A percentile compares a stretch with the other conserved stretches of the same genome.
phyloP scores from a whole-genome alignment of 2,329 filamentous ascomycete species.

The Cercospora sesami region DNA sequence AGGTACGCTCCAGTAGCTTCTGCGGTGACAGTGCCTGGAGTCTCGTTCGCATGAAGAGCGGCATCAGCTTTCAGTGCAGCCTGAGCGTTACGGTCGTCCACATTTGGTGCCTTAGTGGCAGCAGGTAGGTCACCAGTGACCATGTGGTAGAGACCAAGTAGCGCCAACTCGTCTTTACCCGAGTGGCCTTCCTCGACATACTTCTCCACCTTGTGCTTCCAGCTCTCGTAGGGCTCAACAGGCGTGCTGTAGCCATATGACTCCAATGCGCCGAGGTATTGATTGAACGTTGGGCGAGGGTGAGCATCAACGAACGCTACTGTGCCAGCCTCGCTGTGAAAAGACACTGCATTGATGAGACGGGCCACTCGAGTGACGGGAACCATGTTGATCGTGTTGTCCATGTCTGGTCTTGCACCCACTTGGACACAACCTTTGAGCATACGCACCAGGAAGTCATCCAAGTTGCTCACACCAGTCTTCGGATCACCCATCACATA shows the following conservation, averaged over 20 bases:
- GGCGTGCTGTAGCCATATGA: constrained; percentile 72
- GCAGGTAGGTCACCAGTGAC: constrained; percentile 68
- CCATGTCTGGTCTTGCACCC: constrained; percentile 68
- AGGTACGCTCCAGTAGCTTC: constrained; percentile 65
- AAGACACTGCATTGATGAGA: constrained; percentile 72
- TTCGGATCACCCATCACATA: constrained; percentile 76
- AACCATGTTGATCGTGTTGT: constrained; percentile 86
- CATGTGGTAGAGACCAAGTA: constrained; percentile 75
- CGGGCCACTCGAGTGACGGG: constrained; percentile 80
- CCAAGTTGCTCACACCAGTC: constrained; percentile 72
- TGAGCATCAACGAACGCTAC: constrained; percentile 80
- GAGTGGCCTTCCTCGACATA: constrained; percentile 63
- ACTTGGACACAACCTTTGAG: constrained; percentile 86
- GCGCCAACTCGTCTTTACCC: constrained; percentile 67
- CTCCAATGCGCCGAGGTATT: constrained; percentile 70
- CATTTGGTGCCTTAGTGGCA: constrained; percentile 69
- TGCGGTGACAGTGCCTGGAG: constrained; percentile 57
- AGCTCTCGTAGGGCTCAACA: constrained; percentile 65
- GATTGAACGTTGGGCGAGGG: constrained; percentile 73
- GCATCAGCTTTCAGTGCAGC: constrained; percentile 64
- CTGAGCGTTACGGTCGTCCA: constrained; percentile 71
- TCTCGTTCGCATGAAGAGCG: constrained; percentile 53
- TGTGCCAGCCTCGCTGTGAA: constrained; percentile 52
- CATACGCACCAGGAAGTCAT: constrained; percentile 88
- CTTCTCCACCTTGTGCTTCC: constrained; percentile 66